A percentile compares a stretch with the other conserved stretches of the same genome.
These are phyloP conservation scores for Primulina tabacum DNA, from an alignment of 257 asterid species.

Conservation along the genomic window DNA sequence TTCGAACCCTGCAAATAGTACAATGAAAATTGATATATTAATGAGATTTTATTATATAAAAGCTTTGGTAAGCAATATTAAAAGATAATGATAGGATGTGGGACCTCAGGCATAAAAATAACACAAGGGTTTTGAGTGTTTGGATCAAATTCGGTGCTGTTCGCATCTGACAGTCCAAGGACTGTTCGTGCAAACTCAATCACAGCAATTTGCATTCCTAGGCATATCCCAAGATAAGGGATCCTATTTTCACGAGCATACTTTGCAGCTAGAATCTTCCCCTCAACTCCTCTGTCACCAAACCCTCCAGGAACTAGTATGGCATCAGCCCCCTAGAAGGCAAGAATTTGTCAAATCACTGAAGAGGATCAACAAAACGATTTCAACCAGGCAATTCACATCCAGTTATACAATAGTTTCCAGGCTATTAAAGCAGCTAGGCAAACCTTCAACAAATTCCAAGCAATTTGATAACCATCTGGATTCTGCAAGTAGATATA, in stretches of 20 bases:
- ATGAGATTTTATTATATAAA: conserved; percentile 5
- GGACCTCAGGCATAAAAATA: conserved; percentile 78
- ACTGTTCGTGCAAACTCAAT: conserved; percentile 66
- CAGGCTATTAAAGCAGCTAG: conserved; percentile 7
- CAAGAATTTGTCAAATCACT: conserved; percentile 23
- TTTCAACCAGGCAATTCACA: not conserved
- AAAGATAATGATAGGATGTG: conserved; percentile 21
- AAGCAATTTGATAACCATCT: conserved; percentile 61
- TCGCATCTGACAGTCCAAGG: conserved; percentile 61
- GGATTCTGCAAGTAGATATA: conserved; percentile 56
- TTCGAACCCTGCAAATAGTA: conserved; percentile 55
- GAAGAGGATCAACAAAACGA: too few species aligned
- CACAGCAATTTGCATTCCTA: conserved; percentile 78
- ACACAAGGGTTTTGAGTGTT: conserved; percentile 59
- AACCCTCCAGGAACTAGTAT: conserved; percentile 81
- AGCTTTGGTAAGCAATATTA: conserved; percentile 8
- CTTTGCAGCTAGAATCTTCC: conserved; percentile 74
- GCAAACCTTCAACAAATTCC: conserved; percentile 81
- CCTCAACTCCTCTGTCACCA: conserved; percentile 88
- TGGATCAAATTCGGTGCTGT: conserved; percentile 69
- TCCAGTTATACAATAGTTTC: conserved; percentile 1
- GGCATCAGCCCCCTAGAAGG: conserved; percentile 65
- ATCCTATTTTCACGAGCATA: conserved; percentile 70
- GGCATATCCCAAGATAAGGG: conserved; percentile 76
- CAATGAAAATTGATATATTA: not conserved